These are phyloP conservation scores for Penicillium sp. DNA, from an alignment of 2,329 filamentous ascomycete species.

Conservation along the genomic window DNA sequence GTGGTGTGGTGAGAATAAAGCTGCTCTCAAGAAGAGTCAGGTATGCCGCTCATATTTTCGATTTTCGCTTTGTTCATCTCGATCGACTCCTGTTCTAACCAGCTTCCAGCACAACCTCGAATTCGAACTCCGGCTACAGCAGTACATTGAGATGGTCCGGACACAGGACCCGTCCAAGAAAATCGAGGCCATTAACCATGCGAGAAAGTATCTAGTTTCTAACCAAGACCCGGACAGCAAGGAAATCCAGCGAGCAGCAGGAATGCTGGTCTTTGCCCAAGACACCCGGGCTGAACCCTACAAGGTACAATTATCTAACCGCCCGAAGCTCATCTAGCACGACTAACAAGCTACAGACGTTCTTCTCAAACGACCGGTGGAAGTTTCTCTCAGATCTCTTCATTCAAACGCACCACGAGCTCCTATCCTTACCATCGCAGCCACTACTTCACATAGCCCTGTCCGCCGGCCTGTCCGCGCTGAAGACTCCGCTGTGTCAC, in stretches of 20 bases:
- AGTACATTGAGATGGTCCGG: slow-evolving; percentile 89
- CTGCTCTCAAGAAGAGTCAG: slow-evolving; percentile 83
- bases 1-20: slow-evolving; percentile 94
- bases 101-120: slow-evolving; percentile 72
- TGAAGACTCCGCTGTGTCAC: slow-evolving; percentile 95
- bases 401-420: slow-evolving; percentile 78
- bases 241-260: slow-evolving; percentile 73
- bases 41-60: slow-evolving; percentile 48
- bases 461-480: slow-evolving; percentile 84
- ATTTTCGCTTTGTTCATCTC: no score
- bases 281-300: slow-evolving; percentile 63
- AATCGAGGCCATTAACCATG: slow-evolving; percentile 77
- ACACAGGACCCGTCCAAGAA: slow-evolving; percentile 64
- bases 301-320: slow-evolving; percentile 47
- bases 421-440: slow-evolving; percentile 78
- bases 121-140: slow-evolving; percentile 89
- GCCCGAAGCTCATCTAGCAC: neutral
- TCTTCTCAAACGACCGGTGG: slow-evolving; percentile 78
- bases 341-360: slow-evolving; percentile 50
- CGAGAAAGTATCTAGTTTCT: slow-evolving; percentile 75
- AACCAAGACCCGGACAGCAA: slow-evolving; percentile 68
- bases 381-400: slow-evolving; percentile 75
- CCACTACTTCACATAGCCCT: slow-evolving; percentile 90
- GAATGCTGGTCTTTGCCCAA: slow-evolving; percentile 74
- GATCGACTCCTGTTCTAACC: neutral